These are phyloP conservation scores for Inga oerstediana DNA, from an alignment of 306 rosid genomes.

Conservation along the genomic window DNA sequence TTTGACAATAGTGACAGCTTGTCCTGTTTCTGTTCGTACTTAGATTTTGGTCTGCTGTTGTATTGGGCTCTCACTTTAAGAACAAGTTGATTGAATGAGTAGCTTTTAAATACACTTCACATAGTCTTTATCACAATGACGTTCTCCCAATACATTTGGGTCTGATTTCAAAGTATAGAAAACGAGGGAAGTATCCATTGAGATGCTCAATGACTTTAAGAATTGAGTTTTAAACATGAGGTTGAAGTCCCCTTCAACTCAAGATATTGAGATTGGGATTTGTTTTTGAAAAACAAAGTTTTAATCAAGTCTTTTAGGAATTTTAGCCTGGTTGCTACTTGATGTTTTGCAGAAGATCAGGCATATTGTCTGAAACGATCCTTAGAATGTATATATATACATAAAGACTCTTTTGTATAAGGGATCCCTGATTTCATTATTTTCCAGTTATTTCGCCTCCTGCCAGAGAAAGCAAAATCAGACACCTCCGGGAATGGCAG, in stretches of 20 bases:
- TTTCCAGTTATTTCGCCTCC: constrained; percentile 24
- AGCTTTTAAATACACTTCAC: neutral
- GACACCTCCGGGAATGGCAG: neutral
- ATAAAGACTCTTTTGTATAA: neutral
- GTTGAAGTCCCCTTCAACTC: neutral
- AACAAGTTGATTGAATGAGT: neutral
- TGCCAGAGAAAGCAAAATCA: constrained; percentile 4
- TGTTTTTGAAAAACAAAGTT: neutral
- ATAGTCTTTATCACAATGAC: neutral
- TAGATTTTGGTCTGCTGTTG: neutral
- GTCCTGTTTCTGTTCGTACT: too few species aligned
- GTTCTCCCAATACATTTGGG: neutral
- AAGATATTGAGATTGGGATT: neutral
- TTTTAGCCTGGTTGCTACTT: neutral
- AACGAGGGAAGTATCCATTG: neutral
- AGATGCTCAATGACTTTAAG: neutral
- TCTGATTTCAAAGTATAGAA: neutral
- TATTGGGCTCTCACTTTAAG: neutral
- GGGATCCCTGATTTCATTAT: constrained; percentile 2
- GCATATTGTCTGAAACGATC: neutral
- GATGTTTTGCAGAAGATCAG: neutral
- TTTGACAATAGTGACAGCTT: neutral
- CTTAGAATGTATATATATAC: too few species aligned
- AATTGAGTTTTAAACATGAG: neutral
- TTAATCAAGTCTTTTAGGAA: neutral